phyloP scores from a whole-genome alignment of 495 filamentous ascomycete species.

The Parathielavia hyrcaniae region DNA sequence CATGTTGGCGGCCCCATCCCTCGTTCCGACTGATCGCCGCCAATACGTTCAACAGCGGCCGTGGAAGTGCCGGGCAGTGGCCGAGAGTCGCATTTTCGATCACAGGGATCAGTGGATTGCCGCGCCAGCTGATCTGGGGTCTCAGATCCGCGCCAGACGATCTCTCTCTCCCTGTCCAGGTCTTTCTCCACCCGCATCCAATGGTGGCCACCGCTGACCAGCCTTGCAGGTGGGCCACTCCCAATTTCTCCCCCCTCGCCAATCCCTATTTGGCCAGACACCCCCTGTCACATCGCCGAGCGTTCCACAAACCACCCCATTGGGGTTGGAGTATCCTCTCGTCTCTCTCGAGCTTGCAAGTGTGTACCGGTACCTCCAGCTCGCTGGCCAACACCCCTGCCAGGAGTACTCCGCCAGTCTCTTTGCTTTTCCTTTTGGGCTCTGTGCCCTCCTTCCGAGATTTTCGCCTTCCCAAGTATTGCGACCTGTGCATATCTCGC shows the following conservation, averaged over 20 bases:
- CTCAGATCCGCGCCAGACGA: conserved; percentile 28
- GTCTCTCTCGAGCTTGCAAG: background rate
- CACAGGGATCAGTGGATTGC: conserved; percentile 31
- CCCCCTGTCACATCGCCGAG: conserved; percentile 12
- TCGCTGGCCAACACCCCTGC: conserved; percentile 11
- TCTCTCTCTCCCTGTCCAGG: conserved; percentile 26
- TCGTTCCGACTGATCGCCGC: conserved; percentile 24
- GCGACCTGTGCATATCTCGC: conserved; percentile 4
- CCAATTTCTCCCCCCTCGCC: conserved; percentile 13
- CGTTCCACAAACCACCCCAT: conserved; percentile 4
- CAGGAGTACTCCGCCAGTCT: conserved; percentile 14
- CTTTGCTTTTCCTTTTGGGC: conserved; percentile 21
- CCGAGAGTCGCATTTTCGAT: conserved; percentile 21
- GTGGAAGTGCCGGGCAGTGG: conserved; percentile 28
- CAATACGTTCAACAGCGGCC: conserved; percentile 17
- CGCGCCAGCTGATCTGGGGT: conserved; percentile 32
- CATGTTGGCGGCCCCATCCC: conserved; percentile 2
- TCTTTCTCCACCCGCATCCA: conserved; percentile 20
- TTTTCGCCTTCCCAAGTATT: conserved; percentile 6
- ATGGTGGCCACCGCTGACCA: conserved; percentile 25
- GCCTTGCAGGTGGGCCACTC: conserved; percentile 26
- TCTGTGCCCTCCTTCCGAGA: conserved; percentile 15
- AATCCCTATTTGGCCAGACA: conserved; percentile 19
- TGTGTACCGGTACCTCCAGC: conserved; percentile 18
- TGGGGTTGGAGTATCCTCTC: background rate